phyloP scores from a whole-genome alignment of 192 early-diverging fungal species.

The Phlyctochytrium bullatum region DNA sequence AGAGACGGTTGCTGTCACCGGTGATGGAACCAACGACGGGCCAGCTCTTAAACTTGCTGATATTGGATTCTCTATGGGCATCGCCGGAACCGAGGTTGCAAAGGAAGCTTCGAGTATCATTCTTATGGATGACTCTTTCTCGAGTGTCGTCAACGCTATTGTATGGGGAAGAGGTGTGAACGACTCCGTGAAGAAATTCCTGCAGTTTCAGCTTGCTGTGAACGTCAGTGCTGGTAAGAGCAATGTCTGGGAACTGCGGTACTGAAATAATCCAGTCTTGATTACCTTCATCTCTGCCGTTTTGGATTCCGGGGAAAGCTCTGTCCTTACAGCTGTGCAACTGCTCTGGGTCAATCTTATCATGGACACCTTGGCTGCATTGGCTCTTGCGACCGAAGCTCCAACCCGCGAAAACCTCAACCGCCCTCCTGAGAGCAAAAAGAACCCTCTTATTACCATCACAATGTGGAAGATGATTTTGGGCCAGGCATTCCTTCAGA shows the following conservation, averaged over 20 bases:
- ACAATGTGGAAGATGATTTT: constrained; percentile 92
- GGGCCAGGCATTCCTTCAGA: constrained; percentile 88
- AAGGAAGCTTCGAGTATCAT: constrained; percentile 95
- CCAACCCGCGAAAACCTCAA: constrained; percentile 80
- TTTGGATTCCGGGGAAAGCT: constrained; percentile 61
- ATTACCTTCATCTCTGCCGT: constrained; percentile 37
- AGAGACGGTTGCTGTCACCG: constrained; percentile 94
- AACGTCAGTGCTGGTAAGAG: constrained; percentile 53
- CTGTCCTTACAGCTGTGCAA: constrained; percentile 85
- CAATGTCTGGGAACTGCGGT: background rate
- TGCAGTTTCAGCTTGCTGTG: constrained; percentile 96
- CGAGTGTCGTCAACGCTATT: constrained; percentile 88
- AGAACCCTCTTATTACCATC: constrained; percentile 75
- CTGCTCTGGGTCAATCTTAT: constrained; percentile 95
- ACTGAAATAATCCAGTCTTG: constrained; percentile 34
- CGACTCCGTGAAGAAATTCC: constrained; percentile 92
- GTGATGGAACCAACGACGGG: constrained; percentile 97
- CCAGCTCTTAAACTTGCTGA: constrained; percentile 88
- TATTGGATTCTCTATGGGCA: constrained; percentile 93
- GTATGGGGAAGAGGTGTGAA: constrained; percentile 94
- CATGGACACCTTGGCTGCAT: constrained; percentile 92
- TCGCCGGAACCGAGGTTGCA: constrained; percentile 91
- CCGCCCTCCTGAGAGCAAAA: constrained; percentile 72
- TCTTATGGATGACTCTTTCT: constrained; percentile 91
- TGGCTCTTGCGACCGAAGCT: constrained; percentile 88